Base-by-base conservation (phyloP, 257 asterid species). In the Cruciata laevipes region DNA sequence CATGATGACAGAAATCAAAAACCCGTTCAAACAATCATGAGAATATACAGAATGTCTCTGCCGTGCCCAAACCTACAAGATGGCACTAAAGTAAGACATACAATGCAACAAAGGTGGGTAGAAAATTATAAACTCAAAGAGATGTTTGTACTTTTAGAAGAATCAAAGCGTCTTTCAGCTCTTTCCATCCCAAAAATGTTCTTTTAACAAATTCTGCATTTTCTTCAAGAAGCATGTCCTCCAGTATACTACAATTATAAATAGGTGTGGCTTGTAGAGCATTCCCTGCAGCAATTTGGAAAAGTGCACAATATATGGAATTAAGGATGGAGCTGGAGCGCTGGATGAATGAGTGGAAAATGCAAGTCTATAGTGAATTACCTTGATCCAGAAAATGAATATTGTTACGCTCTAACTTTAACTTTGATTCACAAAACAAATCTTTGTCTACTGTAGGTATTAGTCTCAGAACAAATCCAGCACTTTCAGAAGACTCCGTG, bases 1-100 rank as follows among this genome's bases (percentile, higher is more conserved):
- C 79, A 84, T 62, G 75, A 94, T 77, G 58, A 84, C 73, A 55
- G 96, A 79, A 57, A 88, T 74, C 65, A 90, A 74, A 82, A 84
- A 94, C 77, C 99, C 99, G 69, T 79, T 94, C 73, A 94, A 74
- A 84, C 96, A 86, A 80, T 94, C 99, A 78, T 94, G 95, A 68
- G 81, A 91, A 77, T 69, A 85, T 63, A 94, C 72, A 63, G 87
- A 83, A 78, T 82, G 78, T 75, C 85, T 78, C 81, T 82, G 93
- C 65, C 88, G 86, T 71, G 95, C 95, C 99, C 99, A 94, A 59
- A 88, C 97, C 99, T 94, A 71, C 63, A 77, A 31, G 70, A 75
- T 69, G 56, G 72, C 47, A 72, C 72, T 58, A 75, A 64, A 73
- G 63, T 42, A 63, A 61, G 62, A 78, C 16, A 63, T 68, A 63